Conservation (phyloP, 2,329 filamentous ascomycete genomes). For the Monosporascus sp. region DNA sequence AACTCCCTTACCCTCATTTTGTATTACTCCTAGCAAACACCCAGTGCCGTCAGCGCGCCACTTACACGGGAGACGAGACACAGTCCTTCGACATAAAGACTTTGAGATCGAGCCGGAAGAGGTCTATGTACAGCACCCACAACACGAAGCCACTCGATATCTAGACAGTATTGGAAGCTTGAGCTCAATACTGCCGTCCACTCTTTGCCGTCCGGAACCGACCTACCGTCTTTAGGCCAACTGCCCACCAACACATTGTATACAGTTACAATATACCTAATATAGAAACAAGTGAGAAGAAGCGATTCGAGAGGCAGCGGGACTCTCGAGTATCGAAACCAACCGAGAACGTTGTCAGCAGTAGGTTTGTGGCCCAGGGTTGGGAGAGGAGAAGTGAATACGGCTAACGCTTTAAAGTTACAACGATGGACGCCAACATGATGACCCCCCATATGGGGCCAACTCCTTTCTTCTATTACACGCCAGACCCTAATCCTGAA, state of each 20-base stretch:
- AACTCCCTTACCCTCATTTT: slow-evolving; percentile 30
- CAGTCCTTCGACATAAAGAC: slow-evolving; percentile 6
- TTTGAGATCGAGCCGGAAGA: slow-evolving; percentile 12
- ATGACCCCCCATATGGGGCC: slow-evolving; percentile 59
- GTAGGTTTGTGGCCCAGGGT: slow-evolving; percentile 24
- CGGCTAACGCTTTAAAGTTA: slow-evolving; percentile 19
- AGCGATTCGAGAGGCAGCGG: slow-evolving; percentile 5
- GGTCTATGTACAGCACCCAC: slow-evolving; percentile 25
- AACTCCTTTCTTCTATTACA: slow-evolving; percentile 83
- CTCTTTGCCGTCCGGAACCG: slow-evolving; percentile 28
- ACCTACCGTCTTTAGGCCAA: slow-evolving; percentile 31
- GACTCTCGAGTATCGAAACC: background rate
- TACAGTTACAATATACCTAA: slow-evolving; percentile 26
- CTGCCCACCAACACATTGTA: slow-evolving; percentile 26
- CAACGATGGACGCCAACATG: slow-evolving; percentile 60
- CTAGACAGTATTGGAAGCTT: slow-evolving; percentile 20
- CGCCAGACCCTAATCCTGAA: slow-evolving; percentile 67
- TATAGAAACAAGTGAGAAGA: slow-evolving; percentile 20
- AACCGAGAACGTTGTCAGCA: slow-evolving; percentile 14
- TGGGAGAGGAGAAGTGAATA: slow-evolving; percentile 4
- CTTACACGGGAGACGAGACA: slow-evolving; percentile 20
- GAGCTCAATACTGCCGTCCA: slow-evolving; percentile 24
- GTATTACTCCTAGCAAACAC: slow-evolving; percentile 20
- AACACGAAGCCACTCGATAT: slow-evolving; percentile 18
- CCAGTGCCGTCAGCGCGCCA: slow-evolving; percentile 13